These are phyloP conservation scores for Takakia lepidozioides DNA, from an alignment of 225 moss, liverwort and hornwort species.

Conservation along the genomic window DNA sequence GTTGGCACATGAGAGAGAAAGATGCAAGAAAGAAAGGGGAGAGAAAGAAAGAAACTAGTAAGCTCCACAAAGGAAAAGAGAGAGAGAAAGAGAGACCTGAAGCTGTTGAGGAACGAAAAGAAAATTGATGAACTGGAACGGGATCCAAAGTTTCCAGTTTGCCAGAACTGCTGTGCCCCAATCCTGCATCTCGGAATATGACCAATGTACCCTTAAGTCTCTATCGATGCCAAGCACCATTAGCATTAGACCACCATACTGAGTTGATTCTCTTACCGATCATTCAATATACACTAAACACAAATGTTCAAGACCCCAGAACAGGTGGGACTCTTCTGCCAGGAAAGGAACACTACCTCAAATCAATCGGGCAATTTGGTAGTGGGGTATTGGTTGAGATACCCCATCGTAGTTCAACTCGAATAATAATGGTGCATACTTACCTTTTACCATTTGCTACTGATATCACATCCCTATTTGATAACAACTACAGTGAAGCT, in stretches of 20 bases:
- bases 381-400: too few species aligned
- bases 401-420: too few species aligned
- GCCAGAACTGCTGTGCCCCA: conserved; percentile 46
- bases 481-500: too few species aligned
- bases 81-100: conserved; percentile 30
- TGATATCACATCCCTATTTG: too few species aligned
- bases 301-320: background rate
- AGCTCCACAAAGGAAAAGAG: background rate
- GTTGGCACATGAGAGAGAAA: too few species aligned
- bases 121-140: conserved; percentile 64
- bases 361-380: background rate
- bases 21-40: background rate
- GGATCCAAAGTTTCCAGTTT: conserved; percentile 72
- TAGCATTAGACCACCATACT: background rate
- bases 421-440: too few species aligned
- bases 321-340: too few species aligned
- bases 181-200: conserved; percentile 24
- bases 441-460: too few species aligned
- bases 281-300: too few species aligned
- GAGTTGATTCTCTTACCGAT: background rate
- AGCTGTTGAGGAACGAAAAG: conserved; percentile 59
- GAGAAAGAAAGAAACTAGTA: background rate
- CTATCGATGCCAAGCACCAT: too few species aligned
- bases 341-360: background rate
- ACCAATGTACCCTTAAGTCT: background rate